Base-by-base conservation (phyloP, 225 moss, liverwort and hornwort species). In the Sphagnum tenellum region DNA sequence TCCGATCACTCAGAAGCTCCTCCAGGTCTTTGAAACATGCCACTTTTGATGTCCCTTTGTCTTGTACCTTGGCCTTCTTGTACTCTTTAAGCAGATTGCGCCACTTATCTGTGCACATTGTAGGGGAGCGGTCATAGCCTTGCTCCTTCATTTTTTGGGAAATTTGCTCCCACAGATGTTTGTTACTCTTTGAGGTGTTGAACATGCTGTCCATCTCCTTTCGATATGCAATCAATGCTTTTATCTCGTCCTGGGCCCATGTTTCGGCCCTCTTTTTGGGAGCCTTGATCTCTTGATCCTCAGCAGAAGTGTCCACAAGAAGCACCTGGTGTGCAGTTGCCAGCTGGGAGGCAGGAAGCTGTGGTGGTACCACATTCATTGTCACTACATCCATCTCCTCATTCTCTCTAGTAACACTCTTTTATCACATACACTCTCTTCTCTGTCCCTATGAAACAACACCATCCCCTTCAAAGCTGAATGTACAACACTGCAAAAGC, bases 81-180 rank as follows among this genome's bases (percentile, higher is more conserved):
- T 78, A 96, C 80, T 92, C 96, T 77, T 96, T 96, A 56, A 96
- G 90, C 3, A 96, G 80, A 74, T 96, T 96, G 59, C 92, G 85
- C 96, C 96, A 96, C 56, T 96, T 96, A 71, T 92, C 96, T 9
- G 96, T 96, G 74, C 96, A 96, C 96, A 96, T 96, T 70, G 88
- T 92, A 5, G 89, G 90, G 66, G 90, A 96, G 71, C 92, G 85
- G 66, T 96, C 92, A 46, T 88, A 96, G 13, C 96, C 96, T 56
- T 89, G 79, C 52, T 90, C 87, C 63, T 90, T 96, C 92, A 96
- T 96, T 71, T 90, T 96, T 69, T 60, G 71, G 10, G 96, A 89
- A 73, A 96, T 96, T 71, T 92, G 96, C 78, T 92, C 92, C 96
- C 96, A 96, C 58, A 96, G 69, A 72, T 92, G 96, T 50, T 96